phyloP scores from a whole-genome alignment of 225 moss, liverwort and hornwort species.

The Takakia lepidozioides region DNA sequence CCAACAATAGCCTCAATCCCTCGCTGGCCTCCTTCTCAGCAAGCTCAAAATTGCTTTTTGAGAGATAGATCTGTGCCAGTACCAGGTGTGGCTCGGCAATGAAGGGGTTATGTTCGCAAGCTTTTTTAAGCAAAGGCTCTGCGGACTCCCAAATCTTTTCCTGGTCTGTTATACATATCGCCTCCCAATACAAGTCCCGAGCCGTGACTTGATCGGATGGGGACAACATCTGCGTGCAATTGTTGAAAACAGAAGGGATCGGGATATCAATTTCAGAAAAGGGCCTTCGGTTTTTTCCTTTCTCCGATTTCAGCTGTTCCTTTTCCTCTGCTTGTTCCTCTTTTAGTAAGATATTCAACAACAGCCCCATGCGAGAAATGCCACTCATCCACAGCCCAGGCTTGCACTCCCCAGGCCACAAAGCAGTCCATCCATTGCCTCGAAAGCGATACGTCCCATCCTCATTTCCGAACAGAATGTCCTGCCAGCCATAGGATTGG shows the following conservation, averaged over 20 bases:
- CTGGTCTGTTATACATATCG: conserved; percentile 16
- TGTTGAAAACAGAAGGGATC: conserved; percentile 49
- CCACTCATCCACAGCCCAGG: conserved; percentile 57
- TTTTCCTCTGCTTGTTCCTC: conserved; percentile 49
- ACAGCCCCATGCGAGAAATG: conserved; percentile 53
- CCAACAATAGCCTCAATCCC: conserved; percentile 57
- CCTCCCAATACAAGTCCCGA: conserved; percentile 67
- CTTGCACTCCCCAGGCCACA: conserved; percentile 88
- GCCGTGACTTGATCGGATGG: conserved; percentile 34
- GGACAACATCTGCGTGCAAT: conserved; percentile 43
- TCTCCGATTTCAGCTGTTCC: conserved; percentile 6
- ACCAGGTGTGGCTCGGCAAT: conserved; percentile 61
- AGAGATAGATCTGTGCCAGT: conserved; percentile 55
- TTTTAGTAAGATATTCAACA: conserved; percentile 50
- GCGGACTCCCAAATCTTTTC: conserved; percentile 25
- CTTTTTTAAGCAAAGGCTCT: conserved; percentile 27
- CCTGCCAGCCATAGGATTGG: conserved; percentile 79
- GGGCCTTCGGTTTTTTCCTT: conserved; percentile 10
- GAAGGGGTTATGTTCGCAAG: conserved; percentile 33
- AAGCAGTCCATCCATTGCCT: conserved; percentile 29
- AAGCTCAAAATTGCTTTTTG: conserved; percentile 36
- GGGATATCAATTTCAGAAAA: conserved; percentile 33
- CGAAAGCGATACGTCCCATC: conserved; percentile 41
- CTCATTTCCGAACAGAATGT: conserved; percentile 51
- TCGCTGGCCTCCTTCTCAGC: conserved; percentile 42